Evolutionary conservation across 1,284 basidiomycete species (phyloP), one percentile per base, ranked within the genome.

Genomic region (Sporisorium reilianum): DNA sequence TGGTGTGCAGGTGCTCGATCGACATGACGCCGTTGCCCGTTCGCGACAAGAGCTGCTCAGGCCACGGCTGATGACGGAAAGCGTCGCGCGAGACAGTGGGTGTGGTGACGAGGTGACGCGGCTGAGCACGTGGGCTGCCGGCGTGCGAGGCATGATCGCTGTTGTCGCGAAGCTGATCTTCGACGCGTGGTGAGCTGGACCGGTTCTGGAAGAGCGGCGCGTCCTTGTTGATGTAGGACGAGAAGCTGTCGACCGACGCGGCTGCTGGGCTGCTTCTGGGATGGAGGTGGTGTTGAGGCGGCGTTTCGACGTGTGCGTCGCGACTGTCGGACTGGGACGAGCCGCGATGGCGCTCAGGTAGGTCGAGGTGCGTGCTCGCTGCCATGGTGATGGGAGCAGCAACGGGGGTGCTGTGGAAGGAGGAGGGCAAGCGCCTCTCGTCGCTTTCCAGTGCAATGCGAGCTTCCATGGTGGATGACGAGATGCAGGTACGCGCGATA

Each of bases 171-270:
- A 49, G 57, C 64, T 67, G 64, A 20, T 74, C 71, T 50, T 71
- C 64, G n/a, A 49, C 60, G 16, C 74, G 69, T 42, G 74, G 74
- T 32, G 74, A 76, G 65, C 74, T 76, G 49, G 74, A 76, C 7
- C 74, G 68, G 20, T 68, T 61, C 38, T 76, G 68, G 30, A 73
- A 61, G 50, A 68, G 55, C 0, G 63, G 23, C 22, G 74, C 74
- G 65, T 76, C 74, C 48, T 73, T 76, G 69, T 76, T 64, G 65
- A 76, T 72, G 51, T 76, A 76, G 34, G 74, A 76, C 22, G 74
- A 76, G 56, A 76, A 76, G 65, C 74, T 76, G 40, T 76, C 74
- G 16, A 72, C 70, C 6, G 74, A 76, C 42, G 69, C 74, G 52
- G 69, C 70, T 16, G 74, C 59, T 38, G 74, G 74, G 42, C 74